Evolutionary conservation across 306 rosid species (phyloP).

Genomic region (Erythrophleum fordii): DNA sequence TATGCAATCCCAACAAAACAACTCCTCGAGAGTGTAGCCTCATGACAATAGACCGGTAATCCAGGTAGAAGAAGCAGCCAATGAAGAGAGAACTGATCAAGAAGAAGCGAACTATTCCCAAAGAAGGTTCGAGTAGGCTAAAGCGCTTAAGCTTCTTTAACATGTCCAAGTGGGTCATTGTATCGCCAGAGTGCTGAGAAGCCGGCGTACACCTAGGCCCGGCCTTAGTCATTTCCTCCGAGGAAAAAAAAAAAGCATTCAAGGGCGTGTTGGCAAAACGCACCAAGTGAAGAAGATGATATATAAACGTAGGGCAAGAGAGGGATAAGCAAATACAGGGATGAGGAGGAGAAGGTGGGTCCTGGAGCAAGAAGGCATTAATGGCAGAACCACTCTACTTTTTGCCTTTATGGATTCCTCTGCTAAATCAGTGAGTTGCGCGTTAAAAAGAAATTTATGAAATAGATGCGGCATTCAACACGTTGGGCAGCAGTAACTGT

Average conservation of each 20-base stretch:
- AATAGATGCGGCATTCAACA: background rate
- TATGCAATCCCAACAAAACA: constrained; percentile 38
- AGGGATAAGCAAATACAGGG: background rate
- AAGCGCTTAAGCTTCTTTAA: constrained; percentile 69
- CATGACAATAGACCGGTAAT: constrained; percentile 38
- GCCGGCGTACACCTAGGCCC: constrained; percentile 26
- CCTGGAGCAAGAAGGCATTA: constrained; percentile 32
- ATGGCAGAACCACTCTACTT: constrained; percentile 24
- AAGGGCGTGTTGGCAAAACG: background rate
- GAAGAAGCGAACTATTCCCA: constrained; percentile 57
- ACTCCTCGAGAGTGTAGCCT: constrained; percentile 47
- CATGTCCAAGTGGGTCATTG: constrained; percentile 52
- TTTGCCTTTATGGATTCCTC: background rate
- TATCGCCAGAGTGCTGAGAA: constrained; percentile 39
- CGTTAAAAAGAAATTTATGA: background rate
- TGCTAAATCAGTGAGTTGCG: background rate
- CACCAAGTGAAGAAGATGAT: constrained; percentile 2
- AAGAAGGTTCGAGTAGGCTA: constrained; percentile 63
- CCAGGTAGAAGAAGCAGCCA: constrained; percentile 60
- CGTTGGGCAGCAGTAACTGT: background rate
- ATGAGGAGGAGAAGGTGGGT: constrained; percentile 24
- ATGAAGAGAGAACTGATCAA: constrained; percentile 54
- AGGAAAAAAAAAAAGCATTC: background rate
- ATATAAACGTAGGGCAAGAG: constrained; percentile 26
- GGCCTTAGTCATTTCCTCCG: constrained; percentile 47